Evolutionary conservation across 2,329 filamentous ascomycete genomes (phyloP), one percentile per base, ranked within the genome.

Genomic region (Penicillium sp.): DNA sequence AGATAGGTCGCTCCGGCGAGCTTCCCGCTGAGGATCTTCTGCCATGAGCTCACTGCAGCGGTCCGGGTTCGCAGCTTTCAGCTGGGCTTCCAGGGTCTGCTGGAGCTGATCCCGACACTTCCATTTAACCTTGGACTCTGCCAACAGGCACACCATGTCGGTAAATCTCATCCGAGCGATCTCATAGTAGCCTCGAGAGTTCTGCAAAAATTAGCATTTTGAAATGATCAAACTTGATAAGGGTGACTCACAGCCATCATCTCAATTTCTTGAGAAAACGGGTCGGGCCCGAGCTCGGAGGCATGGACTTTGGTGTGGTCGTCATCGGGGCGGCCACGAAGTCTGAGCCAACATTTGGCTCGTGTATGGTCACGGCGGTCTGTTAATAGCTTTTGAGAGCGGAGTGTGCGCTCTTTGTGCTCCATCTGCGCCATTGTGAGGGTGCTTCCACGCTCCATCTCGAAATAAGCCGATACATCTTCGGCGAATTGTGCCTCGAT

Each of bases 361-460:
- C 75, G 65, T 2, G 62, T 51, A 2, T 56, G 39, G 14, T 58
- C 44, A 0, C 74, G 72, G 7, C 59, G 48, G 3, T 50, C 33
- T 0, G 50, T 44, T 0, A 63, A 33, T 1, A 65, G 55, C 11
- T 60, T 54, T 19, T 23, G 21, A 14, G 39, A 23, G n/a, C 39
- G 39, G 5, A 54, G 55, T 3, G 60, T 67, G 0, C 66, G 64
- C 3, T 62, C 53, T 1, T 69, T 67, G 2, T 74, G 69, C 0
- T 66, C 50, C 0, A 27, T 21, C 9, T 58, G 63, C 1, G 72
- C 71, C 65, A 85, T 81, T 0, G 86, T 89, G 58, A 85, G 85
- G 0, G 88, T 77, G 3, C 82, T 80, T 8, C 80, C 74, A 0
- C 75, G 75, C 62, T 89, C 86, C 1, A 86, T 80, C 0, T 75